Percentiles rank a stretch among this genome's conserved stretches.
Evolutionary conservation across 2,329 filamentous ascomycete genomes (phyloP).

Genomic region (Corinectria fuckeliana): DNA sequence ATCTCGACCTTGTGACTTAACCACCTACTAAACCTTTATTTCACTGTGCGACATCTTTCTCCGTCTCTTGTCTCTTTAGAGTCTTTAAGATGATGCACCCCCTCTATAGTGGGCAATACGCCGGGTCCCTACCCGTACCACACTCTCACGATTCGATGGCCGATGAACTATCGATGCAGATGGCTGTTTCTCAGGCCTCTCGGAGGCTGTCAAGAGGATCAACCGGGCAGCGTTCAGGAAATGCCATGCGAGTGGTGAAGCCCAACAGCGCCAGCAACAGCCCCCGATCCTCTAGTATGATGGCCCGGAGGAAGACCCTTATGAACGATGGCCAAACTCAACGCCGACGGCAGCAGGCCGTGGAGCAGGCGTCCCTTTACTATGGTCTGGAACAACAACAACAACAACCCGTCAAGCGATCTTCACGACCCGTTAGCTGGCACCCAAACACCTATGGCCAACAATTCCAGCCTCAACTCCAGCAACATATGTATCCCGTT

Average conservation of each 20-base stretch:
- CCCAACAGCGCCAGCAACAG: slow-evolving; percentile 73
- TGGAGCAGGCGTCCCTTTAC: slow-evolving; percentile 49
- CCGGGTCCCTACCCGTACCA: slow-evolving; percentile 36
- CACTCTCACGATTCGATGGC: slow-evolving; percentile 50
- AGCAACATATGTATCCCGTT: slow-evolving; percentile 48
- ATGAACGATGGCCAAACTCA: slow-evolving; percentile 57
- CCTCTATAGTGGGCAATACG: slow-evolving; percentile 34
- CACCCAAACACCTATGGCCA: slow-evolving; percentile 67
- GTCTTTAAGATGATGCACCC: slow-evolving; percentile 42
- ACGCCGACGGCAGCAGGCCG: slow-evolving; percentile 54
- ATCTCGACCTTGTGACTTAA: not conserved
- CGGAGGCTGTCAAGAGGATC: slow-evolving; percentile 58
- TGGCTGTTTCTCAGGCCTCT: slow-evolving; percentile 53
- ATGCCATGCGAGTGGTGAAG: slow-evolving; percentile 67
- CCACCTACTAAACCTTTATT: not conserved
- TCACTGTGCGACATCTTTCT: not conserved
- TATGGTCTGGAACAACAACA: slow-evolving; percentile 32
- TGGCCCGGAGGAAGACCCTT: slow-evolving; percentile 62
- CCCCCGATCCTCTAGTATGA: slow-evolving; percentile 60
- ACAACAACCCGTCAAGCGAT: slow-evolving; percentile 36
- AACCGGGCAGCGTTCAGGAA: slow-evolving; percentile 56
- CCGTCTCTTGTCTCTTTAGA: not conserved
- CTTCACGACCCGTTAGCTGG: slow-evolving; percentile 74
- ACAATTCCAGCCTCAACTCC: slow-evolving; percentile 46
- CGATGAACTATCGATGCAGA: slow-evolving; percentile 60